Evolutionary conservation across 257 asterid species (phyloP).

Genomic region (Cordia subcordata): DNA sequence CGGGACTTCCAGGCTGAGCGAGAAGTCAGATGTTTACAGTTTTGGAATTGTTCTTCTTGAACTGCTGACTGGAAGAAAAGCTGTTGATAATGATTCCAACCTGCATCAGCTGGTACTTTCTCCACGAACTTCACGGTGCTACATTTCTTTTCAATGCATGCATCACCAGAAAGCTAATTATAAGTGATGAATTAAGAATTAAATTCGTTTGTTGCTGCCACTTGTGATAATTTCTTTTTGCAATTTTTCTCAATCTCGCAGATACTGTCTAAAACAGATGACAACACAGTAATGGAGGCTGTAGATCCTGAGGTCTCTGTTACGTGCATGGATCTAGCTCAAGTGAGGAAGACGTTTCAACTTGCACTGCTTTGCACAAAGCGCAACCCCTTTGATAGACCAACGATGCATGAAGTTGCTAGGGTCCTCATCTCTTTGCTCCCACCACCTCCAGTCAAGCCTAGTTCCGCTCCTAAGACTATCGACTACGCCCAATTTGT

Average conservation of each 20-base stretch:
- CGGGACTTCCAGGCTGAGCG: slow-evolving; percentile 81
- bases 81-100: slow-evolving; percentile 78
- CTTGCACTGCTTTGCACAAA: slow-evolving; percentile 89
- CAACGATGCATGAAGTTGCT: slow-evolving; percentile 86
- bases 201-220: background rate
- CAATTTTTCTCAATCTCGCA: slow-evolving; percentile 13
- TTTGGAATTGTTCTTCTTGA: slow-evolving; percentile 92
- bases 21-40: slow-evolving; percentile 91
- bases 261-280: slow-evolving; percentile 81
- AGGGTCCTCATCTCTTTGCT: slow-evolving; percentile 64
- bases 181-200: too few species aligned
- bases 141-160: background rate
- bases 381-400: slow-evolving; percentile 65
- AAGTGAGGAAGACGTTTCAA: slow-evolving; percentile 72
- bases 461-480: slow-evolving; percentile 26
- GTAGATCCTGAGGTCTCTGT: slow-evolving; percentile 88
- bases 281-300: slow-evolving; percentile 80
- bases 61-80: slow-evolving; percentile 87
- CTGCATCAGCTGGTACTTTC: slow-evolving; percentile 79
- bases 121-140: background rate
- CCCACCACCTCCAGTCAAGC: slow-evolving; percentile 50
- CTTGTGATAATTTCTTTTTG: background rate
- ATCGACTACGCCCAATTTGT: slow-evolving; percentile 52
- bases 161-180: too few species aligned
- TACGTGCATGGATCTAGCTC: slow-evolving; percentile 69